Conservation (phyloP, 805 yeast species). For the Blastobotrys americana region DNA sequence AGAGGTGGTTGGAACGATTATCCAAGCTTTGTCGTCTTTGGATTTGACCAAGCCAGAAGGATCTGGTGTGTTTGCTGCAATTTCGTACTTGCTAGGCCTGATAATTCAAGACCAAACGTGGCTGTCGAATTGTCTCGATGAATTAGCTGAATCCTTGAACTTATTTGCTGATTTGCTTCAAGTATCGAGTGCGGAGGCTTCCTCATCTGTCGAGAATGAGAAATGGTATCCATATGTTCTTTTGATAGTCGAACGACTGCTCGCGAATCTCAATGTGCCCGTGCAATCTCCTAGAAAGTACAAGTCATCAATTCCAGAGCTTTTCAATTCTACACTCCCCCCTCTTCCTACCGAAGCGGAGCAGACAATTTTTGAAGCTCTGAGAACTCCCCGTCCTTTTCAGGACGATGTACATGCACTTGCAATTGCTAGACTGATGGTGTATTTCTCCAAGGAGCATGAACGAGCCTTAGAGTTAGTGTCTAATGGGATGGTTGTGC, state of each 20-base stretch:
- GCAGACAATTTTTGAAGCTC: slow-evolving; percentile 36
- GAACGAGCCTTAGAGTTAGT: slow-evolving; percentile 37
- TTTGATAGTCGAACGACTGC: slow-evolving; percentile 46
- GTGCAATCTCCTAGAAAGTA: slow-evolving; percentile 31
- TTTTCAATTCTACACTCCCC: slow-evolving; percentile 10
- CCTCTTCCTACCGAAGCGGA: slow-evolving; percentile 21
- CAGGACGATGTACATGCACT: slow-evolving; percentile 42
- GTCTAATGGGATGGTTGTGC: slow-evolving; percentile 40
- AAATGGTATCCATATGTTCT: slow-evolving; percentile 58
- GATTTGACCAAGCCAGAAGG: neutral
- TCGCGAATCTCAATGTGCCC: slow-evolving; percentile 49
- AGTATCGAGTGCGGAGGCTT: slow-evolving; percentile 6
- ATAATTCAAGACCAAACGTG: slow-evolving; percentile 19
- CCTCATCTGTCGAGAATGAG: neutral
- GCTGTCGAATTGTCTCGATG: slow-evolving; percentile 12
- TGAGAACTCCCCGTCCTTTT: slow-evolving; percentile 39
- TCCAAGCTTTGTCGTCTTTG: slow-evolving; percentile 10
- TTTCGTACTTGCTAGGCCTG: slow-evolving; percentile 23
- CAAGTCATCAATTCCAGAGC: slow-evolving; percentile 15
- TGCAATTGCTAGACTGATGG: slow-evolving; percentile 47
- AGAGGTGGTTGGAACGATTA: slow-evolving; percentile 10
- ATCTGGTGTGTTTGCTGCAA: slow-evolving; percentile 13
- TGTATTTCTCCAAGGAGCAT: slow-evolving; percentile 45
- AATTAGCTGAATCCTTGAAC: slow-evolving; percentile 14
- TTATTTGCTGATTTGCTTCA: slow-evolving; percentile 15